Conservation (phyloP, 164 flowering plant genomes). For the Vitis labrusca region DNA sequence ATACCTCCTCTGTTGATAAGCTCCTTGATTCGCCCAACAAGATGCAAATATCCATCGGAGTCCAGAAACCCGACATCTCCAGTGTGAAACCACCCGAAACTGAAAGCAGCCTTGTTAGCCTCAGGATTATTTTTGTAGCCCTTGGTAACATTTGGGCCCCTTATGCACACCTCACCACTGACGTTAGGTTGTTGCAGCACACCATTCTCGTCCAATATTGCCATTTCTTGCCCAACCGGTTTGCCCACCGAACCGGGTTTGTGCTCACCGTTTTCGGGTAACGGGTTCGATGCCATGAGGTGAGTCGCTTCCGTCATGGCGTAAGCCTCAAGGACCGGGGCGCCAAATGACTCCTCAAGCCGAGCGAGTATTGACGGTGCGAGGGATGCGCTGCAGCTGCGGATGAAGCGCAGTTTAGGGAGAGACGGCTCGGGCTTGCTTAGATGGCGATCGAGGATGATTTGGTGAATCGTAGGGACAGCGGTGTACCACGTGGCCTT, state of each 20-base stretch:
- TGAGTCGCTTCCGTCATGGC: slow-evolving; percentile 53
- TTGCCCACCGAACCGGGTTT: no score
- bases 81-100: slow-evolving; percentile 62
- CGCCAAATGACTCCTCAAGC: slow-evolving; percentile 77
- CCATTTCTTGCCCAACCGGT: no score
- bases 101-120: neutral
- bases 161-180: no score
- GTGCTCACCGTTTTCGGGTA: no score
- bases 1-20: slow-evolving; percentile 81
- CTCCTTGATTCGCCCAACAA: slow-evolving; percentile 82
- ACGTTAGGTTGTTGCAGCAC: neutral
- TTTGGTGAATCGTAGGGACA: slow-evolving; percentile 95
- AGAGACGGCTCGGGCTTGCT: slow-evolving; percentile 45
- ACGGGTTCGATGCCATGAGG: neutral
- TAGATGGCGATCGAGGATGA: slow-evolving; percentile 77
- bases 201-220: no score
- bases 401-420: slow-evolving; percentile 84
- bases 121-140: no score
- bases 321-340: slow-evolving; percentile 92
- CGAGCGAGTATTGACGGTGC: slow-evolving; percentile 63
- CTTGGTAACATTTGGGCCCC: no score
- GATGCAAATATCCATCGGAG: slow-evolving; percentile 63
- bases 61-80: slow-evolving; percentile 68
- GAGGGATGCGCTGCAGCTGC: slow-evolving; percentile 87
- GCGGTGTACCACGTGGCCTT: slow-evolving; percentile 97